Percentiles rank a stretch among this genome's conserved stretches.
Evolutionary conservation across 768 basidiomycete species (phyloP).

Genomic region (Phaeotremella skinneri): DNA sequence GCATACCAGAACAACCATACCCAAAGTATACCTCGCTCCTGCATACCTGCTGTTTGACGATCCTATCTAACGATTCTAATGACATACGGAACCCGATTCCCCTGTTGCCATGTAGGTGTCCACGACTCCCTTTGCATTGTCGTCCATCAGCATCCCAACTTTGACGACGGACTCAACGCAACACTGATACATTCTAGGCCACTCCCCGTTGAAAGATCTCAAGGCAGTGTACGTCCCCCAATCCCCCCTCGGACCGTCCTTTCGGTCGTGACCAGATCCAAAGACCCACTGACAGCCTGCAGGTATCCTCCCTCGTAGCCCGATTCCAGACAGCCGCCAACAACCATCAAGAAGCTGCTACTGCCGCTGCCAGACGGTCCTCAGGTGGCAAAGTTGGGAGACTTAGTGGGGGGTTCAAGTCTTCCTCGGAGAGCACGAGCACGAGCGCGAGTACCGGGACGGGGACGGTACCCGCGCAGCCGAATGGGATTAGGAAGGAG

Average conservation of each 20-base stretch:
- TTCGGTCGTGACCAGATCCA: neutral
- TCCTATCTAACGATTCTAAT: too few relatives aligned
- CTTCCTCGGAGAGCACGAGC: neutral
- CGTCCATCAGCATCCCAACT: too few relatives aligned
- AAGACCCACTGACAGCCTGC: neutral
- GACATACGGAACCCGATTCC: too few relatives aligned
- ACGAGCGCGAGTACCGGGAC: neutral
- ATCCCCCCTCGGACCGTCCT: neutral
- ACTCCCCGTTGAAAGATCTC: constrained; percentile 40
- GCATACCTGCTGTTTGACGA: too few relatives aligned
- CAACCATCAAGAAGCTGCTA: constrained; percentile 24
- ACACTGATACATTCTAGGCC: too few relatives aligned
- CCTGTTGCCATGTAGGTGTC: too few relatives aligned
- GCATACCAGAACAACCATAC: too few relatives aligned
- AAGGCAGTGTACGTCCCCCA: constrained; percentile 33
- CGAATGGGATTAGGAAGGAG: neutral
- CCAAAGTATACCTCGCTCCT: too few relatives aligned
- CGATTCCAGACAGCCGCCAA: constrained; percentile 43
- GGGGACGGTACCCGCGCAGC: neutral
- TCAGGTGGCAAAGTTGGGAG: neutral
- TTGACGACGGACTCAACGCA: too few relatives aligned
- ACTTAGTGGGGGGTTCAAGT: neutral
- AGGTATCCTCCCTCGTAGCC: constrained; percentile 44
- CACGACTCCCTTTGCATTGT: too few relatives aligned
- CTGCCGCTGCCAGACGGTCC: neutral